These are phyloP conservation scores for Cladorrhinum sp. DNA, from an alignment of 2,329 filamentous ascomycete species.

Conservation along the genomic window DNA sequence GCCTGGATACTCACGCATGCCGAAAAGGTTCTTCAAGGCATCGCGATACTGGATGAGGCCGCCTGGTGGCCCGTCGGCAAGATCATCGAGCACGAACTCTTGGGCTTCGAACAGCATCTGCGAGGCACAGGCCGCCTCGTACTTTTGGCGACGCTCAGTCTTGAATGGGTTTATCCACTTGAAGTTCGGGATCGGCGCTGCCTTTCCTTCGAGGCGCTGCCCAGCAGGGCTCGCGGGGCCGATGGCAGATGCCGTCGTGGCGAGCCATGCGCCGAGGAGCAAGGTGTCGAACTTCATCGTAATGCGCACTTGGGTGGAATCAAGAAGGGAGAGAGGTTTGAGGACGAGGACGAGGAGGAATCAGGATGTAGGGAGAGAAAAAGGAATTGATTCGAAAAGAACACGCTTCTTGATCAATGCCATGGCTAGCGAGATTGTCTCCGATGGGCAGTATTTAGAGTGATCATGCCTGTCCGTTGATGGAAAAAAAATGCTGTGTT, in stretches of 20 bases:
- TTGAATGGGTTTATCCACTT: conserved; percentile 42
- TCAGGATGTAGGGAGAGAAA: background rate
- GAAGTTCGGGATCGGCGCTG: conserved; percentile 39
- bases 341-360: background rate
- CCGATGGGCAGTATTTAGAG: conserved; percentile 17
- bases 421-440: background rate
- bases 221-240: conserved; percentile 26
- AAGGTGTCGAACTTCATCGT: conserved; percentile 25
- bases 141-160: conserved; percentile 29
- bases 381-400: background rate
- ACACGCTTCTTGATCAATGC: conserved; percentile 1
- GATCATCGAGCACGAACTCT: conserved; percentile 45
- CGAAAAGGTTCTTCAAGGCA: conserved; percentile 41
- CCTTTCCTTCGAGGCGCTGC: conserved; percentile 30
- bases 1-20: conserved; percentile 45
- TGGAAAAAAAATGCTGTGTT: conserved; percentile 23
- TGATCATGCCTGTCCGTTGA: conserved; percentile 6
- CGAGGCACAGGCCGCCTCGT: conserved; percentile 36
- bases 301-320: background rate
- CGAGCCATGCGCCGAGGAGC: conserved; percentile 29
- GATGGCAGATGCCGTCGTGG: conserved; percentile 20
- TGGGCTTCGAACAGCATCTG: conserved; percentile 36
- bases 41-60: conserved; percentile 41
- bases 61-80: conserved; percentile 36
- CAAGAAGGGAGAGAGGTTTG: background rate